Base-by-base conservation (phyloP, 208 protist species). In the Trypanosoma avium region DNA sequence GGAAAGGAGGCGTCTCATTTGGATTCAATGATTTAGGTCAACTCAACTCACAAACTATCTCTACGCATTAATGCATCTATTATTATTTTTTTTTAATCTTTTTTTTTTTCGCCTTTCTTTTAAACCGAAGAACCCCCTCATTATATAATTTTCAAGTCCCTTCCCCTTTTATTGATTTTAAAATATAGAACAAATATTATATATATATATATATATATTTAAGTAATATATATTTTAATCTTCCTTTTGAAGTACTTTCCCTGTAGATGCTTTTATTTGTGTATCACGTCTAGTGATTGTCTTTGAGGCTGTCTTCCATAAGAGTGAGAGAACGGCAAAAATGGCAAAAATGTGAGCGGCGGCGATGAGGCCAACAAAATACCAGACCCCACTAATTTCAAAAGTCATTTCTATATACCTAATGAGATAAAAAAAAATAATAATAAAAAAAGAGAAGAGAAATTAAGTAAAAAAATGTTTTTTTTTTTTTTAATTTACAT, bases 321-420 rank as follows among this genome's bases (percentile, higher is more conserved):
- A n/a, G 17, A 55, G 66, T 1, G 27, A 27, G 10, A 80, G 38
- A 1, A 75, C 32, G 8, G 60, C 19, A 7, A 64, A 3, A 38
- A 80, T 12, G 0, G 57, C 50, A 21, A 65, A 3, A 24, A 80
- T 30, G 27, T 80, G 74, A 30, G 47, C 61, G 13, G 53, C 22
- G 13, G 58, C 64, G 5, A 80, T 33, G 17, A 80, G 6, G 17
- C 17, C 48, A 33, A 71, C 58, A 30, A 80, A 66, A 40, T 26
- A 61, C 66, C 61, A 65, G 0, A 58, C 40, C 7, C 9, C 47
- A 17, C 46, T 49, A 4, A 52, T 0, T 19, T 65, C 57, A n/a
- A 46, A n/a, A 42, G 1, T 9, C 66, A 71, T 71, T 45, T n/a
- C 24, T 42, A 10, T 3, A 10, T n/a, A 19, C 24, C 4, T 30